These are phyloP conservation scores for Geranomyces variabilis DNA, from an alignment of 192 early-diverging fungal genomes.

Conservation along the genomic window DNA sequence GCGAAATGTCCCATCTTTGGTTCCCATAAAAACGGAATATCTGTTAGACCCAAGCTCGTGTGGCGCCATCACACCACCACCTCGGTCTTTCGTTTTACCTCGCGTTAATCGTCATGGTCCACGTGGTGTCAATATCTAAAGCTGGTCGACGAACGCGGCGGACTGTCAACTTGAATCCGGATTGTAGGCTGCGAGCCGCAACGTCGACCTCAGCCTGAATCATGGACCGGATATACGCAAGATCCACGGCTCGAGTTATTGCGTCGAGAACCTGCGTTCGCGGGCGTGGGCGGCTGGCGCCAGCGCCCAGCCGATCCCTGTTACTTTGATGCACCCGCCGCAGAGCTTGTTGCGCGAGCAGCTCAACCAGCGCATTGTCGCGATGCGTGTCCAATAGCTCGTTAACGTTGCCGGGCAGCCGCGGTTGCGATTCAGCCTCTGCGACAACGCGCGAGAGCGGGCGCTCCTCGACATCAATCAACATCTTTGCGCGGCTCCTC, in stretches of 20 bases:
- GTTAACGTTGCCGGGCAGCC: not conserved
- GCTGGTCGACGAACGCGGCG: not conserved
- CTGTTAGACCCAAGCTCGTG: too few species aligned
- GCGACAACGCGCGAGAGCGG: not conserved
- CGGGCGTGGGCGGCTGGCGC: not conserved
- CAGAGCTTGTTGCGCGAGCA: constrained; percentile 8
- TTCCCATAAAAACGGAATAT: too few species aligned
- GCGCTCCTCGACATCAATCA: constrained; percentile 1
- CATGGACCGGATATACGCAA: not conserved
- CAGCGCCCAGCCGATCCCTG: not conserved
- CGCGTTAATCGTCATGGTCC: not conserved
- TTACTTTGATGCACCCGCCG: not conserved
- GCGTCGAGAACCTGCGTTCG: not conserved
- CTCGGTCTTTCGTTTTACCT: too few species aligned
- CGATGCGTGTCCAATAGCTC: not conserved
- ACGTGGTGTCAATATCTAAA: not conserved
- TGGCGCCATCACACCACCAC: too few species aligned
- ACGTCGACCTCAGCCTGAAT: not conserved
- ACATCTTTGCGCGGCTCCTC: not conserved
- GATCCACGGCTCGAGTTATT: not conserved
- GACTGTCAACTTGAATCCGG: not conserved
- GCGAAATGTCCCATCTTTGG: too few species aligned
- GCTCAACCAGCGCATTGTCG: constrained; percentile 8
- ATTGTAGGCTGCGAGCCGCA: not conserved
- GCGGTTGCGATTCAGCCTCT: not conserved